Percentiles rank a stretch among this genome's conserved stretches.
These are phyloP conservation scores for Durotheca rogersii DNA, from an alignment of 495 filamentous ascomycete genomes.

Conservation along the genomic window DNA sequence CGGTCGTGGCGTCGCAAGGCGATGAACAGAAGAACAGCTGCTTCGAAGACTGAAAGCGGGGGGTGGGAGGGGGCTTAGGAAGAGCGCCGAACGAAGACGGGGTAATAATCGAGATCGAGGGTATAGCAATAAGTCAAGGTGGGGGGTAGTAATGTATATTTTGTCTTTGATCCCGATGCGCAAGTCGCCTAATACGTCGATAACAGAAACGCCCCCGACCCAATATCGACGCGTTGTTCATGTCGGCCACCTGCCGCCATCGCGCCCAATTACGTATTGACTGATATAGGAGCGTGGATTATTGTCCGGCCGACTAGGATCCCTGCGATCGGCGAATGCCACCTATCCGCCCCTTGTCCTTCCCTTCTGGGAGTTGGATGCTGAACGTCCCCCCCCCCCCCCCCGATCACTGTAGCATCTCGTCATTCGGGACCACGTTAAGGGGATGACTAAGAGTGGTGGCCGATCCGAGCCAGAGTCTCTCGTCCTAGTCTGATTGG, in stretches of 20 bases:
- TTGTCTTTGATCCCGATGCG: conserved; percentile 6
- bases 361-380: neutral
- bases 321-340: neutral
- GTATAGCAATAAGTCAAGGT: conserved; percentile 1
- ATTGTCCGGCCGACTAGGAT: neutral
- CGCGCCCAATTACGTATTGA: too few species aligned
- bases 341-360: neutral
- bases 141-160: conserved; percentile 19
- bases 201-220: neutral
- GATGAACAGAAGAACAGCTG: too few species aligned
- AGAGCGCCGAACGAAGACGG: conserved; percentile 15
- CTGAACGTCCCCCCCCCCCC: too few species aligned
- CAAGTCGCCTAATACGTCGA: conserved; percentile 4
- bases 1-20: too few species aligned
- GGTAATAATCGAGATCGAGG: conserved; percentile 13
- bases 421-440: conserved; percentile 14
- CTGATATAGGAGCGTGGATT: neutral
- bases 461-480: neutral
- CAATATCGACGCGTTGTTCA: conserved; percentile 3
- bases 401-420: too few species aligned
- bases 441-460: conserved; percentile 14
- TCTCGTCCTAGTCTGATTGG: conserved; percentile 6
- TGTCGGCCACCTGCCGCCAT: too few species aligned
- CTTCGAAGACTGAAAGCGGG: conserved; percentile 1
- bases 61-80: conserved; percentile 2